Evolutionary conservation across 140 eudicot species (phyloP).

Genomic region (Cichorium intybus): DNA sequence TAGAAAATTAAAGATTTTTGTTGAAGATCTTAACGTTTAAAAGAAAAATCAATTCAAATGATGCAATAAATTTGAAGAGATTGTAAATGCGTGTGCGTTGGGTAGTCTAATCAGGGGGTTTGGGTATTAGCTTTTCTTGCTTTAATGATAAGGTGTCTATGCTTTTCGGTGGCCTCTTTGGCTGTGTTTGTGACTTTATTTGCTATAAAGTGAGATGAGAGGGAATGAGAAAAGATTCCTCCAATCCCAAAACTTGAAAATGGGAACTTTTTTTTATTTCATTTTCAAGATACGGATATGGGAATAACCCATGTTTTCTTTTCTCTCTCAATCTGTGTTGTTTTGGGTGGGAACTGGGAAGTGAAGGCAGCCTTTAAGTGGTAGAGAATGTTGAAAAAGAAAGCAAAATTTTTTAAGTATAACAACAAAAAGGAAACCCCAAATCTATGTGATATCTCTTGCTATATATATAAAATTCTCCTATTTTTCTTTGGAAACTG

Average conservation of each 20-base stretch:
- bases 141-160: slow-evolving; percentile 70
- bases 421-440: slow-evolving; percentile 31
- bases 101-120: slow-evolving; percentile 65
- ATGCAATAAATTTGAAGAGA: background rate
- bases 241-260: slow-evolving; percentile 86
- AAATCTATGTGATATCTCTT: slow-evolving; percentile 38
- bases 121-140: slow-evolving; percentile 45
- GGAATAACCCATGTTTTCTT: slow-evolving; percentile 16
- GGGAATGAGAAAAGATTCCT: slow-evolving; percentile 63
- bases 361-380: slow-evolving; percentile 61
- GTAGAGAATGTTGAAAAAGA: slow-evolving; percentile 44
- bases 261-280: slow-evolving; percentile 35
- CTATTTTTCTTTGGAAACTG: slow-evolving; percentile 58
- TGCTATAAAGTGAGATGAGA: slow-evolving; percentile 37
- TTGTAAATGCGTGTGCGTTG: slow-evolving; percentile 63
- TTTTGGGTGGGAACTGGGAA: slow-evolving; percentile 32
- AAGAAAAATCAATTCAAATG: background rate
- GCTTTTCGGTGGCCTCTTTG: slow-evolving; percentile 97
- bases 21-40: background rate
- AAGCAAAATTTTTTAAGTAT: slow-evolving; percentile 30
- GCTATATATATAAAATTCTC: slow-evolving; percentile 6
- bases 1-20: background rate
- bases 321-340: slow-evolving; percentile 32
- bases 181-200: slow-evolving; percentile 44
- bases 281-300: slow-evolving; percentile 54